These are phyloP conservation scores for Leucocoprinus birnbaumii DNA, from an alignment of 768 basidiomycete genomes.

Conservation along the genomic window DNA sequence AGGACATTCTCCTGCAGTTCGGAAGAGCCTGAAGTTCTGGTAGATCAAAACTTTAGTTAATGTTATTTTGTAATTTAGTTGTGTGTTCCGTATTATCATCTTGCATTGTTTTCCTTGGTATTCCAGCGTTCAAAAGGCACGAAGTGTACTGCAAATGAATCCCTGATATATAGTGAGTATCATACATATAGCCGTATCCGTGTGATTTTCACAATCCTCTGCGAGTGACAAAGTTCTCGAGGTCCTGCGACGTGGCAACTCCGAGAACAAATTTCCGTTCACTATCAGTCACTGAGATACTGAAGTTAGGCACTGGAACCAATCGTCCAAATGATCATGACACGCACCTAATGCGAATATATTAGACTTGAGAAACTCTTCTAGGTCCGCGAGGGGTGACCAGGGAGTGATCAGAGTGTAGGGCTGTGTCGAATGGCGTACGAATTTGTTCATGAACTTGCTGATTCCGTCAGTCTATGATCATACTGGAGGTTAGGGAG, in stretches of 20 bases:
- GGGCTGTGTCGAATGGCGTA: conserved; percentile 57
- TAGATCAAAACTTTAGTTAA: not conserved
- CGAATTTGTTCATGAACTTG: conserved; percentile 72
- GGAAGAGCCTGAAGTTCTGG: conserved; percentile 35
- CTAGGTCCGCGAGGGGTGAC: conserved; percentile 78
- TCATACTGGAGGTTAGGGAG: no score
- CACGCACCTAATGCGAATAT: conserved; percentile 72
- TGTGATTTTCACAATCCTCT: conserved; percentile 36
- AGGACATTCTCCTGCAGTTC: conserved; percentile 37
- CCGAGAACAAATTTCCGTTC: conserved; percentile 81
- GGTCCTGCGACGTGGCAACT: conserved; percentile 74
- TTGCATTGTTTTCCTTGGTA: not conserved
- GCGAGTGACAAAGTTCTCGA: conserved; percentile 59
- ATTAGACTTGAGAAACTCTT: conserved; percentile 68
- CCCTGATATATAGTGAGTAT: conserved; percentile 3
- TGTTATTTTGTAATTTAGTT: not conserved
- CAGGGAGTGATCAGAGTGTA: conserved; percentile 81
- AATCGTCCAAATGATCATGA: not conserved
- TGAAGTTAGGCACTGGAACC: not conserved
- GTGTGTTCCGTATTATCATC: no score
- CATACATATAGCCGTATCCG: not conserved
- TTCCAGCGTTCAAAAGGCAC: no score
- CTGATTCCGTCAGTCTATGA: conserved; percentile 74
- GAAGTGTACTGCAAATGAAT: not conserved
- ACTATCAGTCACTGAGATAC: conserved; percentile 69